Conservation (phyloP, 108 stramenopile species). For the Mayamaea pseudoterrestris region DNA sequence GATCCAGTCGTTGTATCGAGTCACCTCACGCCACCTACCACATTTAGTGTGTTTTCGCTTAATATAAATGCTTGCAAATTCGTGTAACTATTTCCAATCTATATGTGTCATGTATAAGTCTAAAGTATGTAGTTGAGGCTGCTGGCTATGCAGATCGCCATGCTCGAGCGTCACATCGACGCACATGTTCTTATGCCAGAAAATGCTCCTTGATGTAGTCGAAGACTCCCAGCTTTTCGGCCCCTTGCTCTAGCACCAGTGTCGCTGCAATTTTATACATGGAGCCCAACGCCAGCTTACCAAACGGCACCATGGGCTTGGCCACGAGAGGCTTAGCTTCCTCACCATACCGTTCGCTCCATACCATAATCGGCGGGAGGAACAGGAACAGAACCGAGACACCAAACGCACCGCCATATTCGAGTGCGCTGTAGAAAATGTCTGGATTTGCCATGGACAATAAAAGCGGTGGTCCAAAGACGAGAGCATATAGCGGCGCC, state of each 20-base stretch:
- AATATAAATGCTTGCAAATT: too few relatives aligned
- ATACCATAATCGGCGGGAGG: conserved; percentile 65
- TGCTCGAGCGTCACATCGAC: too few relatives aligned
- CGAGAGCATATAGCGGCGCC: conserved; percentile 36
- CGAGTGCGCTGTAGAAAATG: conserved; percentile 46
- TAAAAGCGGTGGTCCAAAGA: conserved; percentile 37
- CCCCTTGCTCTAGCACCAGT: conserved; percentile 61
- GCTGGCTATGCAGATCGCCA: too few relatives aligned
- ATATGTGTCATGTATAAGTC: too few relatives aligned
- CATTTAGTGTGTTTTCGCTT: too few relatives aligned
- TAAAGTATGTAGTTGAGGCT: too few relatives aligned
- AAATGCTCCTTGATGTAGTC: conserved; percentile 32
- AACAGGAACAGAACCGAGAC: conserved; percentile 54
- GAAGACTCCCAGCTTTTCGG: conserved; percentile 66
- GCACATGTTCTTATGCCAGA: not conserved
- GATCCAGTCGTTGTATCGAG: too few relatives aligned
- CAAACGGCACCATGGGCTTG: conserved; percentile 53
- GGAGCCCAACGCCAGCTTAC: conserved; percentile 49
- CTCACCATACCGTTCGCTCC: conserved; percentile 61
- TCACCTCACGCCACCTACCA: too few relatives aligned
- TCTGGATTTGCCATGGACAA: conserved; percentile 29
- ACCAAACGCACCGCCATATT: conserved; percentile 69
- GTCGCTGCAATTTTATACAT: conserved; percentile 71
- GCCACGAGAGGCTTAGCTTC: conserved; percentile 22
- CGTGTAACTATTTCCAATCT: too few relatives aligned